A percentile compares a stretch with the other conserved stretches of the same genome.
Evolutionary conservation across 1,284 basidiomycete species (phyloP).

Genomic region (Apiotrichum veenhuisii): DNA sequence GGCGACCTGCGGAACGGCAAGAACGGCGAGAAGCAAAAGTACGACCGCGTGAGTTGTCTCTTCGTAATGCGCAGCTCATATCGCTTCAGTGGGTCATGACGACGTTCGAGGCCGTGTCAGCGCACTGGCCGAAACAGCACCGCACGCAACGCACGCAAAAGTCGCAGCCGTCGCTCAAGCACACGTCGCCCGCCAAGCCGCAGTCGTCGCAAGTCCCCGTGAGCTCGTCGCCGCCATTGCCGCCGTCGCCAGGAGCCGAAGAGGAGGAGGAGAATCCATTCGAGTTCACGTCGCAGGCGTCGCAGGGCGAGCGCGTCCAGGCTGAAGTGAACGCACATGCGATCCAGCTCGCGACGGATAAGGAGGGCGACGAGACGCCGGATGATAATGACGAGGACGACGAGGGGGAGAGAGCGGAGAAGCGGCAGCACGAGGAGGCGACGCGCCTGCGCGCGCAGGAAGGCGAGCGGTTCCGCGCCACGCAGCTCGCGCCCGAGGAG

Average conservation of each 20-base stretch:
- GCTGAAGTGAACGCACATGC: conserved; percentile 41
- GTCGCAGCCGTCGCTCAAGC: conserved; percentile 17
- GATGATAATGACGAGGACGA: conserved; percentile 33
- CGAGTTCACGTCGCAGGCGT: conserved; percentile 35
- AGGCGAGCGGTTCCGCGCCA: conserved; percentile 33
- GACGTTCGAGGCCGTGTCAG: conserved; percentile 71
- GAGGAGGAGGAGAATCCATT: conserved; percentile 42
- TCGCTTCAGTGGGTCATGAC: conserved; percentile 66
- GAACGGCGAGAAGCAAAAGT: conserved; percentile 39
- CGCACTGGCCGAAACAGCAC: conserved; percentile 42
- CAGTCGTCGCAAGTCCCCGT: not conserved
- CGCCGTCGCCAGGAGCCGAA: conserved; percentile 24
- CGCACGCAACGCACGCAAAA: conserved; percentile 24
- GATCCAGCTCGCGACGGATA: conserved; percentile 29
- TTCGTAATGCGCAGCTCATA: not conserved
- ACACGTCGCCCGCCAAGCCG: not conserved
- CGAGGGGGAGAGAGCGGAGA: conserved; percentile 23
- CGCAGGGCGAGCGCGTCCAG: conserved; percentile 32
- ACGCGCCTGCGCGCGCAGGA: conserved; percentile 33
- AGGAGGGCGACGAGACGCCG: conserved; percentile 17
- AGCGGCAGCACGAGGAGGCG: conserved; percentile 30
- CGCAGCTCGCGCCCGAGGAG: conserved; percentile 32
- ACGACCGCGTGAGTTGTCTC: conserved; percentile 50
- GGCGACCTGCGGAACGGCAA: conserved; percentile 24
- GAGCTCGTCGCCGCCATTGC: conserved; percentile 24